A percentile compares a stretch with the other conserved stretches of the same genome.
phyloP scores from a whole-genome alignment of 2,329 filamentous ascomycete species.

The Ceratocystis ficicola region DNA sequence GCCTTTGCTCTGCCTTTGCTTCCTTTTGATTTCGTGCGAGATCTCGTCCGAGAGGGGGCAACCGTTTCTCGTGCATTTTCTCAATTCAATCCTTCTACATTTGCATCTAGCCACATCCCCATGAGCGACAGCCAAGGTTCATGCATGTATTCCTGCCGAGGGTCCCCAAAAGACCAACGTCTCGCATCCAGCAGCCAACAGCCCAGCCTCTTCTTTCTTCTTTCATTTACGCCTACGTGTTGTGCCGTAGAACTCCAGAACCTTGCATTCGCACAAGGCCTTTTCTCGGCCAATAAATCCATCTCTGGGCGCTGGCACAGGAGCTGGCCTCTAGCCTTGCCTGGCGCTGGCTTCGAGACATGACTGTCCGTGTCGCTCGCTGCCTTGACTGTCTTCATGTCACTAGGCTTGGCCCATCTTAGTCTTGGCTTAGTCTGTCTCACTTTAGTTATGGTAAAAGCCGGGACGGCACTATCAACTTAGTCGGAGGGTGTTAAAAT shows the following conservation, averaged over 20 bases:
- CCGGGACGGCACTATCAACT: background rate
- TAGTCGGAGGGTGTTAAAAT: conserved; percentile 5
- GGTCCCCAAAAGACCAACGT: background rate
- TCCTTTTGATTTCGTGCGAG: background rate
- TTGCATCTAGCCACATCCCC: background rate
- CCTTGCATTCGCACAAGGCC: conserved; percentile 7
- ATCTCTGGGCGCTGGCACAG: background rate
- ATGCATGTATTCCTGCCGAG: conserved; percentile 7
- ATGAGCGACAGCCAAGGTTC: conserved; percentile 4
- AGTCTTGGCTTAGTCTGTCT: background rate
- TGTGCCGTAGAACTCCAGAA: background rate
- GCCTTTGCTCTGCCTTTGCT: no score
- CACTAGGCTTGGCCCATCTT: background rate
- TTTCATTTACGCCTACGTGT: background rate
- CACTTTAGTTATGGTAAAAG: background rate
- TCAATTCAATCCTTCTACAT: background rate
- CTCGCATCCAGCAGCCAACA: background rate
- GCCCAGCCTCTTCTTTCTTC: background rate
- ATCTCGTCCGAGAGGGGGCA: conserved; percentile 7
- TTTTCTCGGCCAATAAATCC: conserved; percentile 11
- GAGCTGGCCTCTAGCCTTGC: background rate
- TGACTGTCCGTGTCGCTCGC: background rate
- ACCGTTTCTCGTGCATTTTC: background rate
- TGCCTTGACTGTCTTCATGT: background rate
- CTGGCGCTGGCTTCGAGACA: conserved; percentile 3